Base-by-base conservation (phyloP, 2,329 filamentous ascomycete genomes). In the Didymosphaeria variabile region DNA sequence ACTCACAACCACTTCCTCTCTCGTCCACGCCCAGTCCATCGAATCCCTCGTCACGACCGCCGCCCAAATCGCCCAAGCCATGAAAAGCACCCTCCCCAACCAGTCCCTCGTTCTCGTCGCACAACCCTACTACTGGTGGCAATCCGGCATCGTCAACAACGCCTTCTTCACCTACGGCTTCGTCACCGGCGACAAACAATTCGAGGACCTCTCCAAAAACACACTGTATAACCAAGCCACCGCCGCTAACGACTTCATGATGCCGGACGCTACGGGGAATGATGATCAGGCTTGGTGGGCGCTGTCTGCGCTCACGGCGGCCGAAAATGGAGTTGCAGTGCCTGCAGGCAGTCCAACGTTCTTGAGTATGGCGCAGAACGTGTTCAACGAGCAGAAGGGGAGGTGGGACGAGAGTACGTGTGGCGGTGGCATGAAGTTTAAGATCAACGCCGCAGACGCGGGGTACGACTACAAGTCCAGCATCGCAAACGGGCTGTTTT, bases 391-490 rank as follows among this genome's bases (percentile, higher is more conserved):
- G 38, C 89, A 93, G 71, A 84, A 82, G 8, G 76, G 74, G 13
- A 86, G 92, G 36, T 95, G 92, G 91, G 88, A 93, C 72, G 83
- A 78, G 0, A 79, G 81, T 0, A 76, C 80, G 36, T 95, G 92
- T 71, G 83, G 83, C 34, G 92, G 92, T 54, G 92, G 92, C 5
- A 60, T 75, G 58, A 69, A 70, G 46, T 94, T 91, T 91, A 92
- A 96, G 80, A 92, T 96, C 66, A 92, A 88, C 73, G 78, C 84
- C 1, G 86, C 84, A 65, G 93, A 95, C 72, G 63, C 64, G 3
- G 92, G 92, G 9, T 89, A 92, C 72, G 84, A 87, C 68, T 94
- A 96, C 84, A 94, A 93, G 77, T 93, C 94, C 79, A 85, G 88
- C 19, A 86, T 93, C 66, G 88, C 89, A 58, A 94, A 94, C 75